These are phyloP conservation scores for Rhodamnia rubescens DNA, from an alignment of 345 rosid species.

Conservation along the genomic window DNA sequence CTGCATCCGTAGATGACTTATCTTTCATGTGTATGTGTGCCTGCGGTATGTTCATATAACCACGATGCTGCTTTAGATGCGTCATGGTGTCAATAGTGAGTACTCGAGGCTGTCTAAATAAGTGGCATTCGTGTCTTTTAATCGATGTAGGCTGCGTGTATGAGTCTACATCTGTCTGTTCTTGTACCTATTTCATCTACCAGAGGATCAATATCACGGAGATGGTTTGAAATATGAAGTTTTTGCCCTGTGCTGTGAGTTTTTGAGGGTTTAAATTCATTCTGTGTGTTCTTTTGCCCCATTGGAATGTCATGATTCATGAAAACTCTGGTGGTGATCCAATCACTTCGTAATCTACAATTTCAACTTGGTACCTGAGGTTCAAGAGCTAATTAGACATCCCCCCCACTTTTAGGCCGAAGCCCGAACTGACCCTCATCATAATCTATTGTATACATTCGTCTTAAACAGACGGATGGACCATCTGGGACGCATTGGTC, in stretches of 20 bases:
- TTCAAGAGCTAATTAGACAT: not conserved
- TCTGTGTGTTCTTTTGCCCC: not conserved
- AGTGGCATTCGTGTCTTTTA: not conserved
- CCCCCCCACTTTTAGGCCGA: not conserved
- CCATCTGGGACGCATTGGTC: not conserved
- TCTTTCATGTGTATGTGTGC: not conserved
- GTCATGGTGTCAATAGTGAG: not conserved
- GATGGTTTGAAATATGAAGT: not conserved
- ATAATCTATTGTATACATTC: not conserved
- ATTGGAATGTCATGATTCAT: not conserved
- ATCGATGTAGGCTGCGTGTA: not conserved
- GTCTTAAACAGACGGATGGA: not conserved
- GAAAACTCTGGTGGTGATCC: not conserved
- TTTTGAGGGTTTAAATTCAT: not conserved
- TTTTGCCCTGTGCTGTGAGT: not conserved
- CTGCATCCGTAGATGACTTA: slow-evolving; percentile 11
- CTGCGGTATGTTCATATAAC: not conserved
- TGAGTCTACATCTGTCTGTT: not conserved
- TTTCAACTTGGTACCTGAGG: not conserved
- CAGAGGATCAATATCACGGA: not conserved
- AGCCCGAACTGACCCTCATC: not conserved
- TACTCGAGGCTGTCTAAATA: not conserved
- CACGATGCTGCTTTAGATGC: not conserved
- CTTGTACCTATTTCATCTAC: not conserved
- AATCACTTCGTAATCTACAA: not conserved